These are phyloP conservation scores for Deinandra increscens DNA, from an alignment of 129 eudicot genomes.

Conservation along the genomic window DNA sequence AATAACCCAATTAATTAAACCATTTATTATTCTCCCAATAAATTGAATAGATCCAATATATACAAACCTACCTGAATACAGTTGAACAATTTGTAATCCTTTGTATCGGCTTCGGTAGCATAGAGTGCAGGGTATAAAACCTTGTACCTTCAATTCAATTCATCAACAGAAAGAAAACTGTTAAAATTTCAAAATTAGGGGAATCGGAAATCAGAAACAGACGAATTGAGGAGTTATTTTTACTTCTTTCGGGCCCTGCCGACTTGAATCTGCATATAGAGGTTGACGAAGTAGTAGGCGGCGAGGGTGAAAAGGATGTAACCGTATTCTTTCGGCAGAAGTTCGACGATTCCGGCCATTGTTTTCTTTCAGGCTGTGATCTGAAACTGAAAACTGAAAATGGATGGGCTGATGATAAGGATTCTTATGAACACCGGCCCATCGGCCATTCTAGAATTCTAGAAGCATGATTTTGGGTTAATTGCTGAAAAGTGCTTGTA, in stretches of 20 bases:
- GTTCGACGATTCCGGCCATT: conserved; percentile 35
- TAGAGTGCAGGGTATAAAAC: conserved; percentile 71
- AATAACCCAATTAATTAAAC: not conserved
- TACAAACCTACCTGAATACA: conserved; percentile 93
- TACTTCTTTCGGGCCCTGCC: conserved; percentile 41
- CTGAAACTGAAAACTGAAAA: not conserved
- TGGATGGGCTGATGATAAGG: not conserved
- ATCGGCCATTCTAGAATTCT: too few species aligned
- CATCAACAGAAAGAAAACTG: not conserved
- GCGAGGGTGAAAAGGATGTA: conserved; percentile 23
- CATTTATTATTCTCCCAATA: too few species aligned
- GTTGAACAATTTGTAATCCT: conserved; percentile 87
- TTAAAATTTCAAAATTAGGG: conserved; percentile 3
- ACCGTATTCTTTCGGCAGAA: conserved; percentile 37
- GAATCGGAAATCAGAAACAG: not conserved
- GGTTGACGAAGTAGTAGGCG: conserved; percentile 26
- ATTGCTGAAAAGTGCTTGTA: conserved; percentile 4
- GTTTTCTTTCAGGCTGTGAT: conserved; percentile 6
- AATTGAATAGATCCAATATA: not conserved
- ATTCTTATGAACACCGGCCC: too few species aligned
- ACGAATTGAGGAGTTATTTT: not conserved
- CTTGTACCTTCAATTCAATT: conserved; percentile 64
- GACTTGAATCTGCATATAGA: conserved; percentile 37
- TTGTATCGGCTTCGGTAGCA: conserved; percentile 81
- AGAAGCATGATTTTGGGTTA: conserved; percentile 2